A percentile compares a stretch with the other conserved stretches of the same genome.
phyloP scores from a whole-genome alignment of 176 grass and related monocot genomes.

The Triticum aestivum region DNA sequence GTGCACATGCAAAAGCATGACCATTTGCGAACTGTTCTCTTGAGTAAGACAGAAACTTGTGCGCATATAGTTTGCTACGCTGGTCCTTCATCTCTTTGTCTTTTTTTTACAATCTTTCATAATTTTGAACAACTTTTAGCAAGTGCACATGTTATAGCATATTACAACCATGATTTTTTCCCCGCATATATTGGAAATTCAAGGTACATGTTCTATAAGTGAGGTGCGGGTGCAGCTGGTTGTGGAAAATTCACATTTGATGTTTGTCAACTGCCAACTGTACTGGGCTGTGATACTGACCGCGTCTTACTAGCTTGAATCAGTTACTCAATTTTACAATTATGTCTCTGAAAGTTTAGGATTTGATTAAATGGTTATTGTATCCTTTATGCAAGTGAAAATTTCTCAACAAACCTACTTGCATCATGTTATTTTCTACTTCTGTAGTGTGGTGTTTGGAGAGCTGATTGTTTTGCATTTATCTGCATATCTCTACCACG shows the following conservation, averaged over 20 bases:
- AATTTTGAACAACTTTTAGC: neutral
- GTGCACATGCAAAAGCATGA: neutral
- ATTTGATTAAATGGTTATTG: slow-evolving; percentile 3
- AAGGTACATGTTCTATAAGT: too few species aligned
- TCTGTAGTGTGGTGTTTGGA: neutral
- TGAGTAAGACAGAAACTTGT: neutral
- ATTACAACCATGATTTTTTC: neutral
- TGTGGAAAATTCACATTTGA: neutral
- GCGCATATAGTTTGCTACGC: neutral
- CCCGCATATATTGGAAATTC: neutral
- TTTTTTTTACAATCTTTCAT: neutral
- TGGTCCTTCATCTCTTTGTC: neutral
- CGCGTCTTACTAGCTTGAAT: neutral
- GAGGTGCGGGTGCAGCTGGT: neutral
- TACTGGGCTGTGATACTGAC: neutral
- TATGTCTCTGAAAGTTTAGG: neutral
- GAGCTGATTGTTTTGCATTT: neutral
- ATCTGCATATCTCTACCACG: neutral
- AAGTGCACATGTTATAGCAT: neutral
- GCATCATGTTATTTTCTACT: neutral
- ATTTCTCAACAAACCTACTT: neutral
- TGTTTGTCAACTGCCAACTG: neutral
- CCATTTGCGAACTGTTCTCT: neutral
- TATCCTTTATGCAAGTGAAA: neutral
- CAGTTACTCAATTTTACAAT: neutral